Evolutionary conservation across 78 protist genomes (phyloP).

Genomic region (Anaeramoeba flamelloides): DNA sequence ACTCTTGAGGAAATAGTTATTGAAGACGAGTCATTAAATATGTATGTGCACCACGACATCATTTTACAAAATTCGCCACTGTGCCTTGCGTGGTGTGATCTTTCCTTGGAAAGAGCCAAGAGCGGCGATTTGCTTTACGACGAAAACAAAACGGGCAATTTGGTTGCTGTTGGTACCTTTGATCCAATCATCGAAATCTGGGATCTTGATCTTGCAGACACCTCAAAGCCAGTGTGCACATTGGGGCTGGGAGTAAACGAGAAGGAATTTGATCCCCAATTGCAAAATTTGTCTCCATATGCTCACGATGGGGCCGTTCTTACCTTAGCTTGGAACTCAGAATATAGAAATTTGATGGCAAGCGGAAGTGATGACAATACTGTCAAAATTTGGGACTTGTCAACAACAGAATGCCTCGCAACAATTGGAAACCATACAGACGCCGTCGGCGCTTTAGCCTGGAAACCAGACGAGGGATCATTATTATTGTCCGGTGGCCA

Average conservation of each 20-base stretch:
- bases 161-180: conserved; percentile 62
- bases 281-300: conserved; percentile 3
- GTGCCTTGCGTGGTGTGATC: conserved; percentile 47
- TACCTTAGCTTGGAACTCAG: conserved; percentile 30
- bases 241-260: conserved; percentile 37
- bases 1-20: conserved; percentile 48
- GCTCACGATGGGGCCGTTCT: conserved; percentile 33
- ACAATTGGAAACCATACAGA: conserved; percentile 43
- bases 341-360: conserved; percentile 33
- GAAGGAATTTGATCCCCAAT: neutral
- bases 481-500: neutral
- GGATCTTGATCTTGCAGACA: conserved; percentile 54
- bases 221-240: conserved; percentile 34
- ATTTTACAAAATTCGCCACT: conserved; percentile 47
- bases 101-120: neutral
- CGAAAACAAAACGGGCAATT: conserved; percentile 40
- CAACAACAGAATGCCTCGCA: conserved; percentile 13
- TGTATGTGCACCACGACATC: conserved; percentile 63
- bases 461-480: neutral
- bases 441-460: conserved; percentile 16
- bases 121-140: too few relatives aligned
- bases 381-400: conserved; percentile 59
- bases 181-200: conserved; percentile 58
- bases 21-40: conserved; percentile 41
- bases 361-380: conserved; percentile 50